Evolutionary conservation across 2,329 filamentous ascomycete species (phyloP), one percentile per base, ranked within the genome.

Genomic region (Cladosporium sp.): DNA sequence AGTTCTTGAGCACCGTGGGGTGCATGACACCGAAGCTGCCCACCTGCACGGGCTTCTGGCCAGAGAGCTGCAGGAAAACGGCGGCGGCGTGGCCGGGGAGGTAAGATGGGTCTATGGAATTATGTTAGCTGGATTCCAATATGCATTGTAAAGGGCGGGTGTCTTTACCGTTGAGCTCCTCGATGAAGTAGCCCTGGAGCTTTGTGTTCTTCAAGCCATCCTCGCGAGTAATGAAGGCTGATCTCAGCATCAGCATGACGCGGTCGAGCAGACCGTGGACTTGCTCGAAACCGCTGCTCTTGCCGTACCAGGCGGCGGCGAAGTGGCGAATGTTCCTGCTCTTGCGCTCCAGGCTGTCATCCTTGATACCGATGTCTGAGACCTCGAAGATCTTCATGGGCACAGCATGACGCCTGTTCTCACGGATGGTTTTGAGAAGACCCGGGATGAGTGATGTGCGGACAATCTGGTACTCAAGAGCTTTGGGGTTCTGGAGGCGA

Each of bases 1-100:
- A 96, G 63, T 94, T 93, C 67, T 95, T 89, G 63, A 97, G 75
- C 57, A 97, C 93, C 5, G 83, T 85, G 38, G 93, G 94, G 70
- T 98, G 92, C 66, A 98, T 71, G 59, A 98, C 92, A 62, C 93
- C 93, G 65, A 98, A 93, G 68, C 88, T 83, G 62, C 93, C 93
- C 62, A 98, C 87, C 46, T 84, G 79, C 53, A 79, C 74, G 56
- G 85, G 79, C 75, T 90, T 86, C 20, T 59, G 55, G 52, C 86
- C 88, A 30, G 72, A 80, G 25, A 92, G 71, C 47, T 86, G 82
- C 53, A 95, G 74, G 67, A 86, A 86, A 54, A 98, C 85, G 41
- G 88, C 84, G 8, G 93, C 93, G 13, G 88, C 86, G 65, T 95
- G 89, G 36, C 92, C 93, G 35, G 82, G 76, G 72, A 98, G 92